A percentile compares a stretch with the other conserved stretches of the same genome.
These are phyloP conservation scores for Cyclostephanos invisitatus DNA, from an alignment of 108 stramenopile species.

Conservation along the genomic window DNA sequence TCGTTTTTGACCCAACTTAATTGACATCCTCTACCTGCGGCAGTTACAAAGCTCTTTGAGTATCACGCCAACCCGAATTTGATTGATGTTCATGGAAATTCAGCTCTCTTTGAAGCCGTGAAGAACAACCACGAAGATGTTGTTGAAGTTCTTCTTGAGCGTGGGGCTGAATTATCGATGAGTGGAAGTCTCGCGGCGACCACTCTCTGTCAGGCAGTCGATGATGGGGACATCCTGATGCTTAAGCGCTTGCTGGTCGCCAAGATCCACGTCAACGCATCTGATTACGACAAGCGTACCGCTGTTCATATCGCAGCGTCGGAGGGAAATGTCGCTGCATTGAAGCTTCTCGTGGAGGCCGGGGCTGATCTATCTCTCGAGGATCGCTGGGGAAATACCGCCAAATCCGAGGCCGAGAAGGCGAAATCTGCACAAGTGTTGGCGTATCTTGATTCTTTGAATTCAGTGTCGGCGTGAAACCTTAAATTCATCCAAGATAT, in stretches of 20 bases:
- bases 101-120: constrained; percentile 61
- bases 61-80: constrained; percentile 62
- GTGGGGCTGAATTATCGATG: constrained; percentile 50
- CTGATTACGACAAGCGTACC: constrained; percentile 61
- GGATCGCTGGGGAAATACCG: constrained; percentile 59
- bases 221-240: constrained; percentile 49
- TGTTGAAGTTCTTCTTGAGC: constrained; percentile 39
- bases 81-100: constrained; percentile 64
- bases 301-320: constrained; percentile 60
- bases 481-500: no score
- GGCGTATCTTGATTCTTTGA: constrained; percentile 16
- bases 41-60: constrained; percentile 48
- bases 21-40: constrained; percentile 26
- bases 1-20: neutral
- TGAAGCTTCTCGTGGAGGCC: constrained; percentile 46
- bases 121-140: constrained; percentile 62
- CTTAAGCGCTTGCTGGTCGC: constrained; percentile 51
- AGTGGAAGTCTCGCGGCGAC: constrained; percentile 49
- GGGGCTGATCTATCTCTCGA: constrained; percentile 51
- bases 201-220: constrained; percentile 49
- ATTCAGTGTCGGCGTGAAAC: neutral
- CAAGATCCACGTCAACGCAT: constrained; percentile 52
- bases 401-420: constrained; percentile 39
- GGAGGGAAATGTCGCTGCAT: constrained; percentile 54
- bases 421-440: constrained; percentile 5